These are phyloP conservation scores for Chlamydomonas reinhardtii DNA, from an alignment of 163 green algal genomes.

Conservation along the genomic window DNA sequence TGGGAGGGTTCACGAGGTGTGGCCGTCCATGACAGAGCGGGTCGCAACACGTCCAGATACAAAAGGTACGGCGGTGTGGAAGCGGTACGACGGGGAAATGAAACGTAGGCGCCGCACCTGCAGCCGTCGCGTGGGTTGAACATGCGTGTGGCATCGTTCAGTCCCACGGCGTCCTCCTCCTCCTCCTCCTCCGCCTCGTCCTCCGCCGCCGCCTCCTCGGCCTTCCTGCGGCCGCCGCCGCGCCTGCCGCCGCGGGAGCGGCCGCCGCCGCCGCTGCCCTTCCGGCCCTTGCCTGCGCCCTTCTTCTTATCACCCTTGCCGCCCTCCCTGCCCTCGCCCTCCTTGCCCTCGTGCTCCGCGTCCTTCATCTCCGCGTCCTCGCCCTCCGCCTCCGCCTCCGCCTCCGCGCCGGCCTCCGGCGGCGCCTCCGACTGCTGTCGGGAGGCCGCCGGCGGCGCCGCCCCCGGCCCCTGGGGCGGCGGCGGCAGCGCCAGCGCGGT, in stretches of 20 bases:
- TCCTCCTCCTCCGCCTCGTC: slow-evolving; percentile 19
- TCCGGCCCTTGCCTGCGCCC: neutral
- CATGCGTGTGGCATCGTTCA: slow-evolving; percentile 37
- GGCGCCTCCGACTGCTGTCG: neutral
- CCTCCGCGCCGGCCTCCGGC: neutral
- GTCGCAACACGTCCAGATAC: too few relatives aligned
- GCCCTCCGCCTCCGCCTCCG: neutral
- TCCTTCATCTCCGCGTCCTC: slow-evolving; percentile 25
- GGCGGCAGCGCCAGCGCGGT: slow-evolving; percentile 17
- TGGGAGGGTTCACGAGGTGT: too few relatives aligned
- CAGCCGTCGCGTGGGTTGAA: slow-evolving; percentile 41
- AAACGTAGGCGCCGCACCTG: slow-evolving; percentile 14
- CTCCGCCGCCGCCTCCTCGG: neutral
- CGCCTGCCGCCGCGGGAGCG: neutral
- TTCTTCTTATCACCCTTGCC: neutral
- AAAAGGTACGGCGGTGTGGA: too few relatives aligned
- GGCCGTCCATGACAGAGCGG: too few relatives aligned
- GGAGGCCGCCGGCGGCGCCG: neutral
- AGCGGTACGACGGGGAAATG: too few relatives aligned
- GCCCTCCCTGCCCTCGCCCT: neutral
- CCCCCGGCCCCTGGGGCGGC: too few relatives aligned
- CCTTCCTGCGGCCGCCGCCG: neutral
- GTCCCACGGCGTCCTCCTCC: slow-evolving; percentile 1
- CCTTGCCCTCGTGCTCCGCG: neutral
- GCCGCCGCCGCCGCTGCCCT: neutral